Evolutionary conservation across 2,329 filamentous ascomycete genomes (phyloP).

Genomic region (Coniochaeta ligniaria): DNA sequence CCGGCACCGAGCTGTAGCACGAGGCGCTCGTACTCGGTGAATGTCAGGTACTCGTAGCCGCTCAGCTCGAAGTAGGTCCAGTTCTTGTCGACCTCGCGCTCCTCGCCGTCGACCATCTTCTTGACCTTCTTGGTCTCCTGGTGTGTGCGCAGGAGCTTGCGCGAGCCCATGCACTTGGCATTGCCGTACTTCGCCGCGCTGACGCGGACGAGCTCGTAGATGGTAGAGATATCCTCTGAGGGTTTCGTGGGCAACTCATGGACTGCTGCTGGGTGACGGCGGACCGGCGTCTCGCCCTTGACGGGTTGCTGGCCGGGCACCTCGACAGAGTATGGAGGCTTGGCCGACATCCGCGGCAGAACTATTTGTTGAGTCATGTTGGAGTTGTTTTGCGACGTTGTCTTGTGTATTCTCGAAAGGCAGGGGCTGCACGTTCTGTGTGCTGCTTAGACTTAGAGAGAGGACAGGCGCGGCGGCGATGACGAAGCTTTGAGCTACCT

Average conservation of each 20-base stretch:
- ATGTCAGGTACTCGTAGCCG: slow-evolving; percentile 69
- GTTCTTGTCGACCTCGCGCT: slow-evolving; percentile 74
- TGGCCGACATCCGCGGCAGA: slow-evolving; percentile 44
- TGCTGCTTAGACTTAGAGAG: background rate
- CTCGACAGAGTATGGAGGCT: slow-evolving; percentile 62
- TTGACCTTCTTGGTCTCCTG: slow-evolving; percentile 84
- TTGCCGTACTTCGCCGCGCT: slow-evolving; percentile 61
- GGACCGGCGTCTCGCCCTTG: slow-evolving; percentile 68
- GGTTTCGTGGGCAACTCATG: slow-evolving; percentile 56
- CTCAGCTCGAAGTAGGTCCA: slow-evolving; percentile 86
- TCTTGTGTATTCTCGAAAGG: background rate
- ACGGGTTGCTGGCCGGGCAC: slow-evolving; percentile 54
- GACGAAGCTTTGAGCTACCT: background rate
- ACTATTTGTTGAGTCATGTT: slow-evolving; percentile 11
- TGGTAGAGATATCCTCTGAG: slow-evolving; percentile 58
- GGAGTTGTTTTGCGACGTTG: background rate
- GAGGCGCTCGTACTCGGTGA: slow-evolving; percentile 69
- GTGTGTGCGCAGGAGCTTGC: slow-evolving; percentile 69
- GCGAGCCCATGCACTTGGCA: slow-evolving; percentile 59
- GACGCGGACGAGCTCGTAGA: slow-evolving; percentile 67
- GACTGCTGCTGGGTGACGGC: slow-evolving; percentile 56
- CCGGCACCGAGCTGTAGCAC: slow-evolving; percentile 62
- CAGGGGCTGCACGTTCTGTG: background rate
- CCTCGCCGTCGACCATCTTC: slow-evolving; percentile 75
- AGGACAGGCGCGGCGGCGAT: background rate